These are phyloP conservation scores for Cladochytrium replicatum DNA, from an alignment of 192 early-diverging fungal genomes.

Conservation along the genomic window DNA sequence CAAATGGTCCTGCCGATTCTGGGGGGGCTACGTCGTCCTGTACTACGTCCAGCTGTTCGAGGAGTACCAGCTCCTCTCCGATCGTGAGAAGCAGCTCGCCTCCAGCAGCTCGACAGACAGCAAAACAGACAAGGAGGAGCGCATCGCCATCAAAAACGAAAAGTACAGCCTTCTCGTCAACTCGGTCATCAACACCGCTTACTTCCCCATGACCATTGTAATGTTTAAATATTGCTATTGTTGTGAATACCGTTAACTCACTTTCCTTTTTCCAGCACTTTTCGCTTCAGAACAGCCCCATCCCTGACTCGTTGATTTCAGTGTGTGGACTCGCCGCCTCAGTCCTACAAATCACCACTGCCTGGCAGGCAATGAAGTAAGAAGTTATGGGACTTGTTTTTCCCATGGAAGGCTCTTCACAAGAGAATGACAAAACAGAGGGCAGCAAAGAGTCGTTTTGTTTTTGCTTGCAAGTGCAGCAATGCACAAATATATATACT, in stretches of 20 bases:
- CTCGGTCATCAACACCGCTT: conserved; percentile 81
- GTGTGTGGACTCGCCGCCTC: conserved; percentile 94
- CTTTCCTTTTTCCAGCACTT: conserved; percentile 58
- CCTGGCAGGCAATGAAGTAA: conserved; percentile 86
- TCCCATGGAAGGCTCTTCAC: no score
- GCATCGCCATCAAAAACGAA: conserved; percentile 47
- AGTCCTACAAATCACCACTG: conserved; percentile 64
- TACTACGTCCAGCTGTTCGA: conserved; percentile 76
- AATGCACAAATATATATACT: no score
- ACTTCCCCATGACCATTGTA: conserved; percentile 69
- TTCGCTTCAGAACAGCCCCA: conserved; percentile 71
- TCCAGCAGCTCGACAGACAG: conserved; percentile 22
- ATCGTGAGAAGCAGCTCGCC: no score
- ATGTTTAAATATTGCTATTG: neutral
- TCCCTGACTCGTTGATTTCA: conserved; percentile 90
- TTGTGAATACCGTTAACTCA: conserved; percentile 19
- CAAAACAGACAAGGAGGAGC: conserved; percentile 47
- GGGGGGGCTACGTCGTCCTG: conserved; percentile 85
- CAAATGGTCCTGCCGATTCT: conserved; percentile 94
- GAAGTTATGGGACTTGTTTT: no score
- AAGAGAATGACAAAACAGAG: no score
- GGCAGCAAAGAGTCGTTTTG: no score
- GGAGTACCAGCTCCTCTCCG: conserved; percentile 50
- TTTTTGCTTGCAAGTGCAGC: no score
- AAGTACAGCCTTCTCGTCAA: conserved; percentile 57